Conservation (phyloP, 2,329 filamentous ascomycete genomes). For the Aschersonia sp. region DNA sequence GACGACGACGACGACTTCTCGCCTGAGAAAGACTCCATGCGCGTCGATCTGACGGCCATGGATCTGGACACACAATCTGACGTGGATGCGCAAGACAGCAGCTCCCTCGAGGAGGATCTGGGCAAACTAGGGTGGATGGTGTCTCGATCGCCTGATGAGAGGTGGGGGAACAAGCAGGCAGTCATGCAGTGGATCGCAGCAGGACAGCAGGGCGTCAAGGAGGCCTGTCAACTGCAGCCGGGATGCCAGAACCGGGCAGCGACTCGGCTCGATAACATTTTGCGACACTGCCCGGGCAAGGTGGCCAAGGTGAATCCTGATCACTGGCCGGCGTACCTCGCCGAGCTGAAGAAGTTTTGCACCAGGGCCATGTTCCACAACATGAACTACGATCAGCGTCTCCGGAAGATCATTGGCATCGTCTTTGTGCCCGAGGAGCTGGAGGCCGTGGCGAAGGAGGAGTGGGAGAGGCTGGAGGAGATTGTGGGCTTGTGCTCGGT, state of each 20-base stretch:
- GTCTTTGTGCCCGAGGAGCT: constrained; percentile 15
- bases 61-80: background rate
- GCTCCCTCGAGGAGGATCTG: background rate
- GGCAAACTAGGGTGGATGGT: background rate
- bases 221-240: background rate
- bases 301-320: background rate
- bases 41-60: background rate
- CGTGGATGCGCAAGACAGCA: background rate
- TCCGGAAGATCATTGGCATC: constrained; percentile 10
- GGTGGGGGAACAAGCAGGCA: background rate
- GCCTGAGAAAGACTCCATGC: too few relatives aligned
- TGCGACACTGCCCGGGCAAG: background rate
- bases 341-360: constrained; percentile 8
- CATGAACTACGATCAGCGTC: constrained; percentile 9
- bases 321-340: constrained; percentile 10
- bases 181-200: constrained; percentile 6
- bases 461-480: constrained; percentile 13
- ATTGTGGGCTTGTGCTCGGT: constrained; percentile 12
- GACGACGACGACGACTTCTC: background rate
- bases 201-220: background rate
- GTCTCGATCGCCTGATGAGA: background rate
- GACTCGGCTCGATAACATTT: background rate
- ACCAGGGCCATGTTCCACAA: constrained; percentile 3
- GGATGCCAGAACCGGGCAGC: background rate
- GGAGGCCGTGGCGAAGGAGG: constrained; percentile 7